Percentiles rank a stretch among this genome's conserved stretches.
Evolutionary conservation across 2,329 filamentous ascomycete species (phyloP).

Genomic region (Aspergillus aculeatus): DNA sequence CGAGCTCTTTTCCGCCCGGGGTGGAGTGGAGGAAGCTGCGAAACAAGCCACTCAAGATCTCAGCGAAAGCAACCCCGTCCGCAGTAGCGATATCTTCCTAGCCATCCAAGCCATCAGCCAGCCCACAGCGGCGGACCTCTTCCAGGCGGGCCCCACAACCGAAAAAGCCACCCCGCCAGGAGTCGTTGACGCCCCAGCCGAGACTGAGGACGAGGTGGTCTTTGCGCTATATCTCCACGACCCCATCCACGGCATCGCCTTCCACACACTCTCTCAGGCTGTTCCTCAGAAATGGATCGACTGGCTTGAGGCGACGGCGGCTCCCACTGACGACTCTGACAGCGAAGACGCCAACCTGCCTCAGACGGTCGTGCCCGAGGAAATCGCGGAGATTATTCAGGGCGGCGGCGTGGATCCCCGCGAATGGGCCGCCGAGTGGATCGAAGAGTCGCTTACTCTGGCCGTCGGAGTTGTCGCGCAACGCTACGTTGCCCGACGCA

Average conservation of each 20-base stretch:
- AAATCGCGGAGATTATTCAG: constrained; percentile 80
- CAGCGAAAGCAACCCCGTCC: constrained; percentile 81
- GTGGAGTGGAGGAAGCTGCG: constrained; percentile 77
- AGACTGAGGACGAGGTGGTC: constrained; percentile 60
- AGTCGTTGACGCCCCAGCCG: constrained; percentile 37
- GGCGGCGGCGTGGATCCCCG: constrained; percentile 78
- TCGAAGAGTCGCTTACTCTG: constrained; percentile 80
- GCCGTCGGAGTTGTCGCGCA: constrained; percentile 85
- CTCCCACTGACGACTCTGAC: constrained; percentile 40
- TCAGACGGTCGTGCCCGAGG: constrained; percentile 62
- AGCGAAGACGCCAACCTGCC: constrained; percentile 37
- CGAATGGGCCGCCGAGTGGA: constrained; percentile 97
- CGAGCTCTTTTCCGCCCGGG: constrained; percentile 77
- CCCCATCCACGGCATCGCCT: constrained; percentile 86
- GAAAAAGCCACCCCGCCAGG: constrained; percentile 33
- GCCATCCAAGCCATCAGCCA: constrained; percentile 84
- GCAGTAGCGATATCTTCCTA: constrained; percentile 92
- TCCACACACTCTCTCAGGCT: constrained; percentile 76
- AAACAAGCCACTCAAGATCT: constrained; percentile 75
- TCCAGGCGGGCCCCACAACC: constrained; percentile 56
- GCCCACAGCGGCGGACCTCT: constrained; percentile 64
- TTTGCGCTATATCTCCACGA: constrained; percentile 80
- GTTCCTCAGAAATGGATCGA: constrained; percentile 82
- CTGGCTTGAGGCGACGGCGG: constrained; percentile 76
- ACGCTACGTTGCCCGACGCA: constrained; percentile 87